A percentile compares a stretch with the other conserved stretches of the same genome.
Conservation (phyloP, 2,329 filamentous ascomycete genomes). For the Sclerotinia sclerotiorum region DNA sequence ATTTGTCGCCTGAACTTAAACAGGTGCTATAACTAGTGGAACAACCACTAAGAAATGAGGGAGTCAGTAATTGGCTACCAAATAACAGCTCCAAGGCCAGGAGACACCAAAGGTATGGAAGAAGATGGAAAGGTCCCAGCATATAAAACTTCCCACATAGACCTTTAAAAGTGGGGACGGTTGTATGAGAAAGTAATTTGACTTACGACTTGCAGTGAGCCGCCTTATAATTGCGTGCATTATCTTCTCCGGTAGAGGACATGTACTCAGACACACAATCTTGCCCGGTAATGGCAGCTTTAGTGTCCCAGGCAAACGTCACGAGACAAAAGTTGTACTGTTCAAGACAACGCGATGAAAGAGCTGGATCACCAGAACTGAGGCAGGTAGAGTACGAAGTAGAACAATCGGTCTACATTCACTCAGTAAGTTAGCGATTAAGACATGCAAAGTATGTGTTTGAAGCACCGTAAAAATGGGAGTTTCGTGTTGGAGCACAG, state of each 20-base stretch:
- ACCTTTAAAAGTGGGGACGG: too few relatives aligned
- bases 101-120: too few relatives aligned
- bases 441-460: neutral
- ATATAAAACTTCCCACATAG: too few relatives aligned
- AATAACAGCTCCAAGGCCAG: neutral
- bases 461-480: too few relatives aligned
- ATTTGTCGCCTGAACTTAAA: conserved; percentile 21
- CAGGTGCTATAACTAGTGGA: conserved; percentile 17
- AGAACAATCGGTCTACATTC: neutral
- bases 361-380: conserved; percentile 2
- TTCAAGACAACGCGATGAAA: conserved; percentile 2
- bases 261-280: conserved; percentile 28
- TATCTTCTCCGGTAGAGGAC: conserved; percentile 19
- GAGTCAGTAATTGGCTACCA: neutral
- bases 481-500: neutral
- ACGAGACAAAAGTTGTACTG: conserved; percentile 17
- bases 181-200: neutral
- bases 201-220: conserved; percentile 27
- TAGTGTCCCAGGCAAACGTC: conserved; percentile 1
- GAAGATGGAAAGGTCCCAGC: too few relatives aligned
- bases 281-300: neutral
- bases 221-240: conserved; percentile 19
- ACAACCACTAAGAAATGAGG: neutral
- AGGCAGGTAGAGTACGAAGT: conserved; percentile 12
- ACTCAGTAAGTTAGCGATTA: neutral